A percentile compares a stretch with the other conserved stretches of the same genome.
These are phyloP conservation scores for Chlamydomonas sphaeroides DNA, from an alignment of 139 green algal genomes.

Conservation along the genomic window DNA sequence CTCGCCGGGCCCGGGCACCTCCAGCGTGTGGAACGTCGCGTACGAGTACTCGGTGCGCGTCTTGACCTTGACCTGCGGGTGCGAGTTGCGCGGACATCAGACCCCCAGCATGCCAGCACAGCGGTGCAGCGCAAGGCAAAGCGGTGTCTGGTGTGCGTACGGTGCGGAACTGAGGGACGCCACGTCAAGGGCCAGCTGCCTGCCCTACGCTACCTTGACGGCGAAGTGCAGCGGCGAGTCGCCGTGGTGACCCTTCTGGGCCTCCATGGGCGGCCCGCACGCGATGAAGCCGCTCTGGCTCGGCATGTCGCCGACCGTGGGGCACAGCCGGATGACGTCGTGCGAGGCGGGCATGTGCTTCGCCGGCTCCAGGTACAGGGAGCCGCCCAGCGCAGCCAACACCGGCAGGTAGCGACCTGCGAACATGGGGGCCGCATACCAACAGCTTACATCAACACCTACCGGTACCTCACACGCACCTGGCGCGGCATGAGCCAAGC, in stretches of 20 bases:
- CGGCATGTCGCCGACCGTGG: conserved; percentile 57
- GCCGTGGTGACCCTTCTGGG: neutral
- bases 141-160: no score
- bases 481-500: no score
- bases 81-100: no score
- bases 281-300: conserved; percentile 77
- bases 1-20: conserved; percentile 58
- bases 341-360: conserved; percentile 64
- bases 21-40: conserved; percentile 45
- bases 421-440: neutral
- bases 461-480: no score
- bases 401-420: conserved; percentile 79
- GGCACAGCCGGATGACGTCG: conserved; percentile 76
- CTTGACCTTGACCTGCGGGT: conserved; percentile 41
- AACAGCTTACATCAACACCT: no score
- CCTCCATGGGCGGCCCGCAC: conserved; percentile 49
- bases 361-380: conserved; percentile 72
- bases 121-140: no score
- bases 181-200: no score
- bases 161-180: no score
- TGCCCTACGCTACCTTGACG: conserved; percentile 48
- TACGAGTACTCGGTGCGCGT: conserved; percentile 44
- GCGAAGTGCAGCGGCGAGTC: conserved; percentile 37
- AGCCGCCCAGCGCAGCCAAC: conserved; percentile 73
- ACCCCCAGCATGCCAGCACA: no score